These are phyloP conservation scores for Syzygium grande DNA, from an alignment of 345 rosid species.

Conservation along the genomic window DNA sequence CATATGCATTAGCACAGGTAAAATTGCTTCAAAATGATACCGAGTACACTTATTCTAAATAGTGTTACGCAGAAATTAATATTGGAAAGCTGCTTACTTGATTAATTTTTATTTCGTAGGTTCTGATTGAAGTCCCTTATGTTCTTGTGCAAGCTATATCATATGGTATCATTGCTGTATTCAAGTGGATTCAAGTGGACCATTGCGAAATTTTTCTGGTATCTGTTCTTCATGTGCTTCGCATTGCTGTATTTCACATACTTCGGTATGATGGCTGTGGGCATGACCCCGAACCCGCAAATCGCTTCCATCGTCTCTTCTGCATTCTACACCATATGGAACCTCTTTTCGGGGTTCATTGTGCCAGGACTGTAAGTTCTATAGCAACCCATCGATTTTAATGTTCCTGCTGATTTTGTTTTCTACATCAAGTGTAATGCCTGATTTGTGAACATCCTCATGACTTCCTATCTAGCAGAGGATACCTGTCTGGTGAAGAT, in stretches of 20 bases:
- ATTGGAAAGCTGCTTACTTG: neutral
- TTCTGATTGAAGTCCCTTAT: constrained; percentile 33
- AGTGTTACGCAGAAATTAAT: neutral
- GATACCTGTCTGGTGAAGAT: constrained; percentile 41
- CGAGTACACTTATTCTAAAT: neutral
- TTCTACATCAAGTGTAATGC: neutral
- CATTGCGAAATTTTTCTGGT: constrained; percentile 31
- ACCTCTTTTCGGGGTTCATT: constrained; percentile 35
- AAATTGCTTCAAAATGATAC: neutral
- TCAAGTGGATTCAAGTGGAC: constrained; percentile 38
- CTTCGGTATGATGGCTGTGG: constrained; percentile 38
- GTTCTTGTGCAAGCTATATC: constrained; percentile 16
- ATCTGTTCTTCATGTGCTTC: constrained; percentile 36
- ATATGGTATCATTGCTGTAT: no score
- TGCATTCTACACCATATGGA: constrained; percentile 28
- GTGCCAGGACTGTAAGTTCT: constrained; percentile 28
- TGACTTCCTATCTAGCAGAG: constrained; percentile 7
- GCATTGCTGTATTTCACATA: constrained; percentile 36
- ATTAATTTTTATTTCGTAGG: constrained; percentile 1
- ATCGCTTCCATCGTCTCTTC: constrained; percentile 19
- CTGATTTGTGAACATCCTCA: neutral
- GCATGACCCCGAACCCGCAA: constrained; percentile 33
- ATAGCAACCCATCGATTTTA: neutral
- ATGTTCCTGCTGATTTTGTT: neutral
- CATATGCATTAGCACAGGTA: constrained; percentile 47